Evolutionary conservation across 1,284 basidiomycete genomes (phyloP).

Genomic region (Ustilago hordei): DNA sequence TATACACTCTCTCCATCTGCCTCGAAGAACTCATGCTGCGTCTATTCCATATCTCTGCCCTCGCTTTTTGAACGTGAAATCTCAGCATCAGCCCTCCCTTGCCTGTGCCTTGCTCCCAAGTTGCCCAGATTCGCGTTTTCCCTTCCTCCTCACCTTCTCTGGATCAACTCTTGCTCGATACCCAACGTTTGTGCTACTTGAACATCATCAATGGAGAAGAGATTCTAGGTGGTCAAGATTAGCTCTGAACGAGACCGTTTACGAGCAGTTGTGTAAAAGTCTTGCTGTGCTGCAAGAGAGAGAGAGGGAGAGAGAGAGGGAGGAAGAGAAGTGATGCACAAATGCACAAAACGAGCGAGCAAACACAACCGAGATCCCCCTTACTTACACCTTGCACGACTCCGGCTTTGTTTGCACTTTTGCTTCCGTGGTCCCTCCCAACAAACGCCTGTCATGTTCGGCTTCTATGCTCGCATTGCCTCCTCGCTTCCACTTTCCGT

Average conservation of each 20-base stretch:
- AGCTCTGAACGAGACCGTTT: neutral
- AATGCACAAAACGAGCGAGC: conserved; percentile 27
- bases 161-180: neutral
- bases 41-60: conserved; percentile 1
- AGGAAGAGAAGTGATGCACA: no score
- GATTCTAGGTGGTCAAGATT: neutral
- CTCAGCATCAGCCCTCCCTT: neutral
- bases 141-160: neutral
- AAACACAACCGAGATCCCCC: conserved; percentile 32
- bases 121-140: conserved; percentile 2
- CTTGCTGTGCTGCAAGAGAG: neutral
- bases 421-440: conserved; percentile 18
- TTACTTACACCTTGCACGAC: neutral
- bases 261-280: neutral
- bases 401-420: conserved; percentile 6
- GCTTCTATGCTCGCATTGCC: conserved; percentile 1
- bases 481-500: conserved; percentile 6
- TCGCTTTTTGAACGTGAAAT: conserved; percentile 19
- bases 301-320: no score
- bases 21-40: conserved; percentile 15
- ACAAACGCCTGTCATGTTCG: conserved; percentile 9
- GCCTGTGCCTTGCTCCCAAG: neutral
- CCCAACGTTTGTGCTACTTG: neutral
- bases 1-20: neutral
- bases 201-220: neutral